Base-by-base conservation (phyloP, 768 basidiomycete genomes). In the Chalciporus pseudorubinellus region DNA sequence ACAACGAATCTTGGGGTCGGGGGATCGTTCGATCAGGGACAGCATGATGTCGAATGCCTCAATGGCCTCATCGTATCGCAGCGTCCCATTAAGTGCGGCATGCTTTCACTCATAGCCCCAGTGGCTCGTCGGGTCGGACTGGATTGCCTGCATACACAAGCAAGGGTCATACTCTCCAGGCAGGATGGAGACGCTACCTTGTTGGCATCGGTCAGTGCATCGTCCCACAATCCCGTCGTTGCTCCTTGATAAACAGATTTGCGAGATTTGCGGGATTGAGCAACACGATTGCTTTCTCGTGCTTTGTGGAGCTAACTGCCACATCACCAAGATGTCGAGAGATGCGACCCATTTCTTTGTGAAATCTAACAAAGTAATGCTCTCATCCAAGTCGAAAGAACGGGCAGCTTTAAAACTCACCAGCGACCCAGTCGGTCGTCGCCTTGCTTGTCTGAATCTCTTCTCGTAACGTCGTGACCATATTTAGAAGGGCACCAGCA, bases 121-220 rank as follows among this genome's bases (percentile, higher is more conserved):
- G 10, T 44, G 51, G 6, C n/a, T 10, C 14, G 45, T 36, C 1
- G 45, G 33, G 12, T 52, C 40, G n/a, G 46, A 18, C 13, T 29
- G 18, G 7, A 47, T 26, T 22, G 45, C 51, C 51, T 52, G 26
- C 14, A 16, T 36, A 16, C 33, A 39, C n/a, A 16, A 20, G 8
- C 39, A 4, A 14, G 19, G 20, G 12, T 10, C 13, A 28, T 20
- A 3, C 29, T 4, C 29, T 18, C 16, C 26, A 26, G 6, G 14
- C 2, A 26, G 19, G 22, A 36, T 26, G 26, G 29, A 13, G 14
- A 3, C 6, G 11, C 6, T 48, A 52, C 54, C 42, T 55, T 24
- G 18, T 55, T 42, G 9, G 46, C 36, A n/a, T 55, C 54, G 4
- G 41, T 40, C 38, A 55, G 31, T 20, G 54, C 54, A 24, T 51